Evolutionary conservation across 2,329 filamentous ascomycete species (phyloP).

Genomic region (Parasarocladium wereldwijsianum): DNA sequence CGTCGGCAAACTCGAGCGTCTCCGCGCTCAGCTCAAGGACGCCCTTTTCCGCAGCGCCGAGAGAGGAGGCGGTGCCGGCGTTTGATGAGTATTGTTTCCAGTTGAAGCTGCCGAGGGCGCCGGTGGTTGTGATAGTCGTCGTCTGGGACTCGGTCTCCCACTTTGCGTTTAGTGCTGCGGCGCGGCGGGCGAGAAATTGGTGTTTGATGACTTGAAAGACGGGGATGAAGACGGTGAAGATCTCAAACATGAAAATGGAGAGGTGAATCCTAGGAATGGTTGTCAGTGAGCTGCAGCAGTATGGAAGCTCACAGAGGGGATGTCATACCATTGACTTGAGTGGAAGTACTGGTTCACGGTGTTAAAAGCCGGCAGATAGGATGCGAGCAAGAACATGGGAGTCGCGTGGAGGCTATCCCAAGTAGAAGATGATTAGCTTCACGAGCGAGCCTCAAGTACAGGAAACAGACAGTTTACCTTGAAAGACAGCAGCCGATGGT

Average conservation of each 20-base stretch:
- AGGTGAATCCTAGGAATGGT: slow-evolving; percentile 23
- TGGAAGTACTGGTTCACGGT: slow-evolving; percentile 31
- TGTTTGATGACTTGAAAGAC: slow-evolving; percentile 14
- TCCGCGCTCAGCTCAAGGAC: slow-evolving; percentile 10
- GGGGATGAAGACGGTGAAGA: slow-evolving; percentile 39
- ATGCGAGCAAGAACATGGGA: slow-evolving; percentile 40
- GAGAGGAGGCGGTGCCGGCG: slow-evolving; percentile 5
- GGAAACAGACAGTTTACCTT: slow-evolving; percentile 11
- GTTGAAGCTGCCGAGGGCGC: slow-evolving; percentile 5
- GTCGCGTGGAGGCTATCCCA: slow-evolving; percentile 31
- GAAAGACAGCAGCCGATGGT: slow-evolving; percentile 26
- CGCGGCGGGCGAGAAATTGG: slow-evolving; percentile 9
- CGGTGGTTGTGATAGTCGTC: slow-evolving; percentile 8
- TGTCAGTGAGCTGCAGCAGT: neutral
- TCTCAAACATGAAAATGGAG: slow-evolving; percentile 38
- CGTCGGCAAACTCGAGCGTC: slow-evolving; percentile 10
- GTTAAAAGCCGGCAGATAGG: slow-evolving; percentile 21
- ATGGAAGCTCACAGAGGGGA: neutral
- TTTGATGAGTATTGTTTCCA: slow-evolving; percentile 7
- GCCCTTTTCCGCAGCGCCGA: slow-evolving; percentile 12
- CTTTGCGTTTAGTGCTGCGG: slow-evolving; percentile 13
- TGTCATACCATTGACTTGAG: slow-evolving; percentile 35
- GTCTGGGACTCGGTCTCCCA: slow-evolving; percentile 15
- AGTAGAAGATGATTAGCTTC: slow-evolving; percentile 1
- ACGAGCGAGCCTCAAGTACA: neutral